Base-by-base conservation (phyloP, 2,329 filamentous ascomycete genomes). In the Talaromyces rugulosus region DNA sequence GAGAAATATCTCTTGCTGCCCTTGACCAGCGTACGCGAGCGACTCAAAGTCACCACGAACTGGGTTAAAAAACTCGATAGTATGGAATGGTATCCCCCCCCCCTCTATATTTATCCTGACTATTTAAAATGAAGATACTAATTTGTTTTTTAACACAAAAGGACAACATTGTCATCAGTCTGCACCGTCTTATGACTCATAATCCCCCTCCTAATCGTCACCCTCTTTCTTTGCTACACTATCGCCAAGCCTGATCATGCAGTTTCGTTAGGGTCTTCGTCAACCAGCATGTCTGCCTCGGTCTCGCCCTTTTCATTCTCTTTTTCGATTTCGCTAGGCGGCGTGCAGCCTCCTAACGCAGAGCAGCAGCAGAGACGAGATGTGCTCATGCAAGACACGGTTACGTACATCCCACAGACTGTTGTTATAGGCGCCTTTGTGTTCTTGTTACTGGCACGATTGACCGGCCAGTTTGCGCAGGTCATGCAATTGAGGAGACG, bases 1-100 rank as follows among this genome's bases (percentile, higher is more conserved):
- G 89, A 95, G 69, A 96, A 94, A 72, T 96, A 96, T 67, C 81
- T 84, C 12, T 78, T 97, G 23, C 77, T 97, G 14, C 81, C 82
- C 12, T 89, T 89, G 5, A 87, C 82, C 3, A 94, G 90, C 66
- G 91, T 96, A 4, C 82, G 93, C 63, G 87, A 92, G 70, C 82
- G 93, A 61, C 76, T 96, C 60, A 96, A 96, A 78, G 89, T 96
- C 56, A 91, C 90, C 64, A 90, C 89, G 57, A 78, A 78, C 47
- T 96, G 92, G 92, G 89, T 94, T 64, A 78, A 85, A 62, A 84
- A 89, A 70, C 87, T 91, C 76, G 87, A 92, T 71, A 81, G 81
- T 57, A 85, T 84, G 66, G 81, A 86, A 78, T 91, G 88, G 90
- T 93, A 33, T 59, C 28, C 12, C 2, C 33, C 18, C 6, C 56